Base-by-base conservation (phyloP, 805 yeast species). In the Vanderwaltozyma tropicalis region DNA sequence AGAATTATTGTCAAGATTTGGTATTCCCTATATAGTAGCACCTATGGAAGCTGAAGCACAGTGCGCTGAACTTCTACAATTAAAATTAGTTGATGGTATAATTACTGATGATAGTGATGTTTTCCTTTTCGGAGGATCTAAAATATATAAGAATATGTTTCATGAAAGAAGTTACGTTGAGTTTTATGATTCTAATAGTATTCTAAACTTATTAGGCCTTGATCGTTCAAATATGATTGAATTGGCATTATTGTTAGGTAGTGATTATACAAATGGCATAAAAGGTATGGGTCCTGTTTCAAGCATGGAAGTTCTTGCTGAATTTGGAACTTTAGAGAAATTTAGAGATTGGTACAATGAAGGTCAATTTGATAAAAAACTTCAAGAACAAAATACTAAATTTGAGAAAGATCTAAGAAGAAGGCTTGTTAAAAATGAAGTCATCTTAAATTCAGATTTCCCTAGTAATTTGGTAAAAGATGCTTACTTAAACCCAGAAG, bases 41-140 rank as follows among this genome's bases (percentile, higher is more conserved):
- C 99, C 98, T 1, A 86, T 86, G 88, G 99, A 92, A 61, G 98
- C 98, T 1, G 99, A 92, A 62, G 97, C 98, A 0, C 98, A 92
- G 53, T 92, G 99, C 62, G 96, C 95, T 0, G 84, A 80, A 46
- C 61, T 92, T 6, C 59, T 76, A 28, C 53, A 59, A n/a, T 57
- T 87, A 17, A 74, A 72, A 0, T 64, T 92, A 15, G 96, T 89
- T 4, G 97, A 92, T 59, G 99, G 98, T 0, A 80, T 92, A 5
- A 79, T 92, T 18, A 92, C 98, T 0, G 99, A 92, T 61, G 99
- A 92, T 65, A 85, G 95, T 47, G 99, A 92, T 70, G 87, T 94
- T 35, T 92, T 92, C 49, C 59, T 92, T 27, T 92, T 92, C 66
- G 97, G 97, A 0, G 95, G 95, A 1, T 74, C 75, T 38, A 68